Base-by-base conservation (phyloP, 2,329 filamentous ascomycete genomes). In the Penicillium sp. region DNA sequence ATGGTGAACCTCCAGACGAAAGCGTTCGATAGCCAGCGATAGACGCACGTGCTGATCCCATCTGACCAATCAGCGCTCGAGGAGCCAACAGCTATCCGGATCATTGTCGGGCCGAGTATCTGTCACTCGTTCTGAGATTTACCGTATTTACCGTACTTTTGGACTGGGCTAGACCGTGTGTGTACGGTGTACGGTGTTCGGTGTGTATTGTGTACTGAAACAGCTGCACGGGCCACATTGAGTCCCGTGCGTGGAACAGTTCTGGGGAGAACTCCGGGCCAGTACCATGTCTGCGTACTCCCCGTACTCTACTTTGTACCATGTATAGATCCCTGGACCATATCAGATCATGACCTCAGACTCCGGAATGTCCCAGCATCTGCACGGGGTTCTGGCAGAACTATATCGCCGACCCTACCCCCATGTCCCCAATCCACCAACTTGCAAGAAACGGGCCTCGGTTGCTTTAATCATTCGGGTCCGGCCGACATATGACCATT, bases 401-500 rank as follows among this genome's bases (percentile, higher is more conserved):
- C 63, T 76, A 21, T 59, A 72, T 52, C 63, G 69, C 31, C 60
- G 69, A 32, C 72, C 74, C 16, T 78, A 74, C 57, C 75, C 76
- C n/a, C 66, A 75, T 56, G 72, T 79, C 3, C 69, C 75, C 24
- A 78, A 77, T 56, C 76, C 77, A 5, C 76, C 79, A 18, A 67
- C 70, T 32, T 77, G 80, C 61, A 80, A 79, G 56, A 84, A 83
- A 66, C 79, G 86, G 57, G 86, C 86, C n/a, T 86, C 85, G 3
- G 86, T 89, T 39, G 85, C 86, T 21, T 71, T 88, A 45, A 82
- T 88, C 45, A 74, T 89, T 45, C 84, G 86, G 57, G 77, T 89
- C 24, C 81, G 84, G 49, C 85, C 85, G 14, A 76, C 79, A 14
- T 83, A 82, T 65, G 65, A 79, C 22, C 78, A 86, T 62, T 82